These are phyloP conservation scores for Picochlorum sp. DNA, from an alignment of 139 green algal species.

Conservation along the genomic window DNA sequence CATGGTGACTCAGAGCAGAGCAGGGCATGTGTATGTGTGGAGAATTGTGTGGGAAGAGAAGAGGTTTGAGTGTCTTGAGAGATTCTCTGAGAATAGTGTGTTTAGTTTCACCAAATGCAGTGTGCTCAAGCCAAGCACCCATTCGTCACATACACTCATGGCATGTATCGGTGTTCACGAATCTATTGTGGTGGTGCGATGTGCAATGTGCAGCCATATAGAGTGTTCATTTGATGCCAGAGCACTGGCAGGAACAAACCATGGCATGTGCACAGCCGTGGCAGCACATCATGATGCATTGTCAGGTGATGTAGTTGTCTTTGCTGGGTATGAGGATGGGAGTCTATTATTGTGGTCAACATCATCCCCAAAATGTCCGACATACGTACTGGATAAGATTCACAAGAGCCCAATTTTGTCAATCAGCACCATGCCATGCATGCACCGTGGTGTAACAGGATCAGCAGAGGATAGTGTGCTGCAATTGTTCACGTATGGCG, in stretches of 20 bases:
- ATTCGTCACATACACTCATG: constrained; percentile 10
- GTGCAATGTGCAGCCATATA: constrained; percentile 7
- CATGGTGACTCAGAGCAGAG: neutral
- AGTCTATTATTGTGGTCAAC: constrained; percentile 37
- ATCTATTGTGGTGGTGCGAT: constrained; percentile 12
- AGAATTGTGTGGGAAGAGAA: neutral
- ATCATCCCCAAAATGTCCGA: neutral
- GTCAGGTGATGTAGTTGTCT: constrained; percentile 9
- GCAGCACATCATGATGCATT: constrained; percentile 14
- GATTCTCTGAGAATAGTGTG: neutral
- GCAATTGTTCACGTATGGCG: constrained; percentile 14
- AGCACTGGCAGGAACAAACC: constrained; percentile 9
- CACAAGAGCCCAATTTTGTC: constrained; percentile 42
- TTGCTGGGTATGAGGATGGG: constrained; percentile 45
- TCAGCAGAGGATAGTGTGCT: constrained; percentile 31
- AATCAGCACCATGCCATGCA: constrained; percentile 13
- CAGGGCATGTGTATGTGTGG: neutral
- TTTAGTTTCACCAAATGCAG: neutral
- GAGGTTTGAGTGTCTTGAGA: neutral
- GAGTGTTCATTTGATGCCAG: neutral
- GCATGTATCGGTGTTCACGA: constrained; percentile 2
- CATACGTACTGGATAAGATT: constrained; percentile 1
- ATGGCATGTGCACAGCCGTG: constrained; percentile 38
- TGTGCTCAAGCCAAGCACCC: no score
- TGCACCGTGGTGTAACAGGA: constrained; percentile 15